Base-by-base conservation (phyloP, 2,329 filamentous ascomycete species). In the Phialophora tarda region DNA sequence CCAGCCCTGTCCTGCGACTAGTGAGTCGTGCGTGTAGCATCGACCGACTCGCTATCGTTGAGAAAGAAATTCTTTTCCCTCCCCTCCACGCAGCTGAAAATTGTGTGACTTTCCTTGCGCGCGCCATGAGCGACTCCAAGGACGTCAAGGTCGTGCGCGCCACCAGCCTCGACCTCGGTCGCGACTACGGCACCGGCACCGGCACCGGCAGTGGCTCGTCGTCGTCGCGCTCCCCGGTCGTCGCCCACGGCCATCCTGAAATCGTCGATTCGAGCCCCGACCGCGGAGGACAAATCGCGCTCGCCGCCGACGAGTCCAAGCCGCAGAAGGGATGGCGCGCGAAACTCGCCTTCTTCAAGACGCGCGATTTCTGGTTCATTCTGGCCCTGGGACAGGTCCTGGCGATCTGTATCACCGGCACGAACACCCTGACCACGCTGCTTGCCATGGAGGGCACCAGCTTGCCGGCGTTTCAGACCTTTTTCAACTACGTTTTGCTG, bases 391-490 rank as follows among this genome's bases (percentile, higher is more conserved):
- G 93, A 66, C 93, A 97, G 84, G 78, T 93, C 60, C 88, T 97
- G 53, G 88, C 93, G 4, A 87, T 99, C 66, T 93, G 92, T 82
- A 95, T 96, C 79, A 97, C 93, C 0, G 88, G 87, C 32, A 97
- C 93, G 59, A 97, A 96, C 83, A 98, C 95, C 56, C 92, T 98
- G 76, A 91, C 90, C 44, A 87, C 85, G 28, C 86, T 97, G 63
- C 87, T 99, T 32, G 84, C 84, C 64, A 78, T 80, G 4, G 79
- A 85, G 69, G 85, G 88, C 58, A 93, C 90, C 71, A 92, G 87
- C 68, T 96, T 98, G 72, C 95, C 95, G 7, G 92, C 95, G 63
- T 97, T 98, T 82, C 95, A 99, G 81, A 92, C 91, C 32, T 86
- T 98, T 74, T 96, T 97, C 85, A 97, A 95, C 81, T 99, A 99